Evolutionary conservation across 768 basidiomycete genomes (phyloP).

Genomic region (Tulasnella sp.): DNA sequence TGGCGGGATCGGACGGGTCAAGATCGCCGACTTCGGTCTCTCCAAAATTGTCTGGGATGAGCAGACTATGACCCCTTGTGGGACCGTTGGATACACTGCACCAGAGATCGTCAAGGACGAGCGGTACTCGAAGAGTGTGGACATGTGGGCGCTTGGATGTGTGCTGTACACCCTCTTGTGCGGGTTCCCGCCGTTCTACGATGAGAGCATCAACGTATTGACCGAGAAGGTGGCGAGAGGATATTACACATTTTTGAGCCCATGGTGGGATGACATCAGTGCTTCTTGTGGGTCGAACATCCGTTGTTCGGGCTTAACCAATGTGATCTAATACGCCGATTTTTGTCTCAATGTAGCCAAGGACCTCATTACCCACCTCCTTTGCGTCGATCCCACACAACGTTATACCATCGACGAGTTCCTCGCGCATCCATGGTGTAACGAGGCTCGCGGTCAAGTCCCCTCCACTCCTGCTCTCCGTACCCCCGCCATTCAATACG

Average conservation of each 20-base stretch:
- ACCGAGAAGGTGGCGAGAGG: conserved; percentile 97
- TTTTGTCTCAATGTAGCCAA: conserved; percentile 53
- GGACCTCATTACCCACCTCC: conserved; percentile 86
- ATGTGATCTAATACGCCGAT: no score
- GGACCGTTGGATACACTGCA: conserved; percentile 99
- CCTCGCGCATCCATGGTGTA: conserved; percentile 92
- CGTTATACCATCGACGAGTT: conserved; percentile 98
- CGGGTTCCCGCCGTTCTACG: conserved; percentile 97
- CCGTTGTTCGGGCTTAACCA: no score
- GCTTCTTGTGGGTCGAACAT: conserved; percentile 61
- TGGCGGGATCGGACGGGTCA: conserved; percentile 94
- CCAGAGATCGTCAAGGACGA: conserved; percentile 99
- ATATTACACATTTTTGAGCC: conserved; percentile 95
- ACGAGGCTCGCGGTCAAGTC: conserved; percentile 35
- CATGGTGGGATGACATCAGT: conserved; percentile 99
- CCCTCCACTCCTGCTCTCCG: conserved; percentile 52
- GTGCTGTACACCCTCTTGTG: conserved; percentile 98
- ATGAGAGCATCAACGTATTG: conserved; percentile 94
- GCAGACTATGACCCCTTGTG: conserved; percentile 97
- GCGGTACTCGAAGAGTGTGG: conserved; percentile 89
- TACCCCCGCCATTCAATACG: conserved; percentile 41
- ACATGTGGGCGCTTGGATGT: conserved; percentile 99
- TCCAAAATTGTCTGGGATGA: conserved; percentile 99
- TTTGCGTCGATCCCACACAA: conserved; percentile 91
- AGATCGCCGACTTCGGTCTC: conserved; percentile 97